These are phyloP conservation scores for Filosporella fistucella DNA, from an alignment of 495 filamentous ascomycete species.

Conservation along the genomic window DNA sequence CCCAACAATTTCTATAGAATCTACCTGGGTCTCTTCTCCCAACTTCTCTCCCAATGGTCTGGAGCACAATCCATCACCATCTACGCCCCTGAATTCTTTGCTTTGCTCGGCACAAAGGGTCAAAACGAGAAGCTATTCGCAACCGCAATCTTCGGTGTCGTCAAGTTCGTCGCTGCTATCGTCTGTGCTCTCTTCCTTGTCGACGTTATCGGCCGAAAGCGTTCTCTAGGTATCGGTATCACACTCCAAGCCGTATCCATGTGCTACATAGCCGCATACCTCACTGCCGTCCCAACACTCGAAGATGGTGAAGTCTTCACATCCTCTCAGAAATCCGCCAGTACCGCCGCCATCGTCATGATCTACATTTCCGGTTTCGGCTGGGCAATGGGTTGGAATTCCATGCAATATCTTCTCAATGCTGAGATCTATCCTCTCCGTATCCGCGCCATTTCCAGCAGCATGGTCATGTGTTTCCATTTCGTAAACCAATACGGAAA, in stretches of 20 bases:
- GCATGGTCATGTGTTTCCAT: conserved; percentile 53
- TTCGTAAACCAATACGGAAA: conserved; percentile 74
- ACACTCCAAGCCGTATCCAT: conserved; percentile 57
- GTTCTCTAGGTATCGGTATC: conserved; percentile 61
- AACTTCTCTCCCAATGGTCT: conserved; percentile 65
- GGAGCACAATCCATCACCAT: conserved; percentile 64
- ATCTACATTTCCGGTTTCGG: conserved; percentile 62
- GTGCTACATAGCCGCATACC: conserved; percentile 65
- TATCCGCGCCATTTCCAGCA: conserved; percentile 45
- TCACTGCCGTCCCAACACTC: conserved; percentile 45
- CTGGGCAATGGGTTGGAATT: conserved; percentile 73
- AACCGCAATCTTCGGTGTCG: conserved; percentile 65
- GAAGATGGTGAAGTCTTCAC: conserved; percentile 26
- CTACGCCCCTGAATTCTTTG: conserved; percentile 64
- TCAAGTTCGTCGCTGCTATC: conserved; percentile 61
- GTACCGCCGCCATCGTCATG: conserved; percentile 53
- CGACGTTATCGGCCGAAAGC: conserved; percentile 69
- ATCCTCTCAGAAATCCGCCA: conserved; percentile 3
- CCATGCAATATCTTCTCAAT: conserved; percentile 70
- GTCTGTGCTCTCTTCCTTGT: conserved; percentile 68
- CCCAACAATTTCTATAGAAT: conserved; percentile 61
- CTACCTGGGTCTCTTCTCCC: conserved; percentile 20
- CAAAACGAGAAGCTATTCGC: conserved; percentile 58
- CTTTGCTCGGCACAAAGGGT: conserved; percentile 57
- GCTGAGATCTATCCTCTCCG: conserved; percentile 69